Percentiles rank a stretch among this genome's conserved stretches.
Evolutionary conservation across 768 basidiomycete genomes (phyloP).

Genomic region (Hygrophorus russula): DNA sequence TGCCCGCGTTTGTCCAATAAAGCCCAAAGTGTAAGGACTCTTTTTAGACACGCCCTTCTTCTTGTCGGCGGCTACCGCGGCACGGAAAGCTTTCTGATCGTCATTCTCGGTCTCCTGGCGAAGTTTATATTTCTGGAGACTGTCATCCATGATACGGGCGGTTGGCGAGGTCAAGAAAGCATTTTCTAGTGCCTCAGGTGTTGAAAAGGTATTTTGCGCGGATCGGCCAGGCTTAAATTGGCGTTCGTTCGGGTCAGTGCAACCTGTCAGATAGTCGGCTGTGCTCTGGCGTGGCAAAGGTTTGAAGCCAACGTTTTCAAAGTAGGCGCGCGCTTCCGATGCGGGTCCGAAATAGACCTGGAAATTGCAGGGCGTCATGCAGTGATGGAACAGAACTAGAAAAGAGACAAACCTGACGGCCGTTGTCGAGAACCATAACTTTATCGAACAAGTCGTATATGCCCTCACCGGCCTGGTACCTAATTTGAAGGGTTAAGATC

Average conservation of each 20-base stretch:
- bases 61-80: slow-evolving; percentile 68
- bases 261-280: slow-evolving; percentile 77
- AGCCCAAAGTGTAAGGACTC: slow-evolving; percentile 77
- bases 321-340: slow-evolving; percentile 66
- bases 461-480: slow-evolving; percentile 75
- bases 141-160: slow-evolving; percentile 29
- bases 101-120: slow-evolving; percentile 46
- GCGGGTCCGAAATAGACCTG: slow-evolving; percentile 77
- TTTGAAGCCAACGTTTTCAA: slow-evolving; percentile 63
- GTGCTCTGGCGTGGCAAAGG: slow-evolving; percentile 75
- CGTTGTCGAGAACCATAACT: slow-evolving; percentile 73
- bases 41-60: slow-evolving; percentile 65
- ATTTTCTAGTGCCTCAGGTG: slow-evolving; percentile 55
- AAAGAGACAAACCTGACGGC: slow-evolving; percentile 23
- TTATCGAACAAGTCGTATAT: slow-evolving; percentile 80
- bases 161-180: slow-evolving; percentile 45
- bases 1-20: slow-evolving; percentile 60
- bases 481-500: slow-evolving; percentile 9
- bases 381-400: too few species aligned
- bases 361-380: neutral
- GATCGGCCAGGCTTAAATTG: slow-evolving; percentile 59
- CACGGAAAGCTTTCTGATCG: slow-evolving; percentile 70
- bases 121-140: slow-evolving; percentile 44
- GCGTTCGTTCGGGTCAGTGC: slow-evolving; percentile 80
- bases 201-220: slow-evolving; percentile 46